phyloP scores from a whole-genome alignment of 2,329 filamentous ascomycete genomes.

The Venturia pyrina region DNA sequence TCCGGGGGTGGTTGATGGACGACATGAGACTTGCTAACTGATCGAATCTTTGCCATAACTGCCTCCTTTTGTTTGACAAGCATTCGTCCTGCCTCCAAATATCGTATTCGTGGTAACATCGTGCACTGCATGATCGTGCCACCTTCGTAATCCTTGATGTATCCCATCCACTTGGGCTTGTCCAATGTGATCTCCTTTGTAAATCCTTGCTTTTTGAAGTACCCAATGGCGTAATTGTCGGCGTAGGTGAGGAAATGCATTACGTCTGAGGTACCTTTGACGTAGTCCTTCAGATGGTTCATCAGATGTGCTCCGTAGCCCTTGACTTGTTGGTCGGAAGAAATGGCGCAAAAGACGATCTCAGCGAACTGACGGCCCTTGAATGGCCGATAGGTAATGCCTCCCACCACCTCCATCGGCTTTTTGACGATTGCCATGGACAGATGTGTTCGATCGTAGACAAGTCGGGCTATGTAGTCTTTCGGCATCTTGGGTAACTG shows the following conservation, averaged over 20 bases:
- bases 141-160: constrained; percentile 98
- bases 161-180: constrained; percentile 92
- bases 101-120: constrained; percentile 90
- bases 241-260: constrained; percentile 99
- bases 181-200: constrained; percentile 96
- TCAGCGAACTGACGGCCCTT: constrained; percentile 87
- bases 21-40: constrained; percentile 79
- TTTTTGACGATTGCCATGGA: constrained; percentile 98
- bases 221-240: constrained; percentile 97
- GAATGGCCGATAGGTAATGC: constrained; percentile 94
- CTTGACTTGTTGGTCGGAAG: constrained; percentile 96
- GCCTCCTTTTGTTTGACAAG: constrained; percentile 94
- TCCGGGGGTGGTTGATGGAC: constrained; percentile 76
- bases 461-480: constrained; percentile 93
- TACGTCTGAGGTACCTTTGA: constrained; percentile 90
- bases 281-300: constrained; percentile 96
- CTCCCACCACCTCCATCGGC: constrained; percentile 81
- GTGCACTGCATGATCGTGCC: constrained; percentile 99
- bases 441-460: constrained; percentile 92
- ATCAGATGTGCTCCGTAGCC: constrained; percentile 96
- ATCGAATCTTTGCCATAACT: constrained; percentile 88
- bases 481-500: constrained; percentile 99
- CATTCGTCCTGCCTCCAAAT: constrained; percentile 88
- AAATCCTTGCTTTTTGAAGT: constrained; percentile 98
- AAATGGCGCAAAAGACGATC: constrained; percentile 97